phyloP scores from a whole-genome alignment of 2,329 filamentous ascomycete genomes.

The Sporothrix humicola region DNA sequence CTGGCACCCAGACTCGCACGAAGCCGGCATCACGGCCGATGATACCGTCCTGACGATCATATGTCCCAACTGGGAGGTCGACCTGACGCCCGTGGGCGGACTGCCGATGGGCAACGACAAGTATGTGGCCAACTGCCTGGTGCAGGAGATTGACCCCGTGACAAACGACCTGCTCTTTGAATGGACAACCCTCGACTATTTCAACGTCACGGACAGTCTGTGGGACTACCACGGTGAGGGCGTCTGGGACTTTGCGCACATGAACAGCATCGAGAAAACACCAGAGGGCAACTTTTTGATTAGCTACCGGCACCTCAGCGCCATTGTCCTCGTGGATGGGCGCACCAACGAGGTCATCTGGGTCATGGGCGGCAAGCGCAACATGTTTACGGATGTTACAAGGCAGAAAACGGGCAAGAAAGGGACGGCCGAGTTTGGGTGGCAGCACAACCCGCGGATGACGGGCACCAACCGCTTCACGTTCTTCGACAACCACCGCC shows the following conservation, averaged over 20 bases:
- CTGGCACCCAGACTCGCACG: conserved; percentile 19
- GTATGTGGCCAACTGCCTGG: conserved; percentile 44
- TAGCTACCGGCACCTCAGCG: conserved; percentile 56
- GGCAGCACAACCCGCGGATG: conserved; percentile 55
- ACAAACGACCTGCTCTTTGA: conserved; percentile 57
- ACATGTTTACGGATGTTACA: conserved; percentile 49
- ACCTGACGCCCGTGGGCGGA: conserved; percentile 19
- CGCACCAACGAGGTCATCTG: conserved; percentile 56
- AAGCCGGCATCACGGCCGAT: conserved; percentile 14
- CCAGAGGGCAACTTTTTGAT: conserved; percentile 58
- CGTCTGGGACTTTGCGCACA: conserved; percentile 62
- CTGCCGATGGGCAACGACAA: not conserved
- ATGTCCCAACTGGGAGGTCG: not conserved
- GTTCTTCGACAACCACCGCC: conserved; percentile 55
- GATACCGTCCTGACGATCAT: not conserved
- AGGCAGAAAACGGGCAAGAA: conserved; percentile 31
- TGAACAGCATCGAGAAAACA: conserved; percentile 61
- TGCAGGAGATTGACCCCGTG: conserved; percentile 56
- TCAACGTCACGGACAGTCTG: conserved; percentile 37
- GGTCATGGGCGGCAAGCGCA: conserved; percentile 57
- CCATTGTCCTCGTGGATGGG: conserved; percentile 53
- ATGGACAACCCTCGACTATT: conserved; percentile 50
- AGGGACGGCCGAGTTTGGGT: conserved; percentile 51
- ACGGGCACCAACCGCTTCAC: conserved; percentile 47
- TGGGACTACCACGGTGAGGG: conserved; percentile 39